A percentile compares a stretch with the other conserved stretches of the same genome.
These are phyloP conservation scores for Phlebiopsis gigantea DNA, from an alignment of 768 basidiomycete genomes.

Conservation along the genomic window DNA sequence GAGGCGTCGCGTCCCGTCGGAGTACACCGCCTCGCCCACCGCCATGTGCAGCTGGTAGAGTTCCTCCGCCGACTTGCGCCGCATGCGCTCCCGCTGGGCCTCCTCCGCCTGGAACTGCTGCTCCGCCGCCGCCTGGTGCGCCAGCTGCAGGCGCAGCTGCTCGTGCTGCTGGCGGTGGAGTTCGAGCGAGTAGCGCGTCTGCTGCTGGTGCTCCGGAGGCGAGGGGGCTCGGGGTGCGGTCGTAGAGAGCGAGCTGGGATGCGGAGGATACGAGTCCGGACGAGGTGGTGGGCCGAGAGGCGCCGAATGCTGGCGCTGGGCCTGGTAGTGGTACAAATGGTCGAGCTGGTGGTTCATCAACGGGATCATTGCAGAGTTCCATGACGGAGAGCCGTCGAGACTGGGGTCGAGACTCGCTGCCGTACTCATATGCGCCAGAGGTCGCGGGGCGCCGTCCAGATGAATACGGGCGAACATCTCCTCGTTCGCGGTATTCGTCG, in stretches of 20 bases:
- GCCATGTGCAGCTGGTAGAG: conserved; percentile 36
- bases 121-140: conserved; percentile 31
- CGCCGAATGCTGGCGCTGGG: conserved; percentile 27
- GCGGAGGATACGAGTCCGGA: conserved; percentile 29
- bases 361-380: conserved; percentile 82
- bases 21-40: conserved; percentile 25
- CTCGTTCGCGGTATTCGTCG: conserved; percentile 11
- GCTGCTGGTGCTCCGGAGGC: conserved; percentile 17
- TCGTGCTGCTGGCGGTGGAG: conserved; percentile 39
- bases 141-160: conserved; percentile 39
- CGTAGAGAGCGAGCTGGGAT: conserved; percentile 39
- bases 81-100: conserved; percentile 28
- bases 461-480: conserved; percentile 29
- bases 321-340: conserved; percentile 36
- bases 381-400: conserved; percentile 78
- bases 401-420: conserved; percentile 68
- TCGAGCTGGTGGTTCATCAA: conserved; percentile 39
- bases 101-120: conserved; percentile 37
- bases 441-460: conserved; percentile 15
- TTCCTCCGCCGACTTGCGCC: conserved; percentile 26
- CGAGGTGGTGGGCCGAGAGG: conserved; percentile 29
- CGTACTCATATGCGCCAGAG: conserved; percentile 54
- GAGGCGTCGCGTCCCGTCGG: conserved; percentile 21
- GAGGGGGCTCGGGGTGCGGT: conserved; percentile 31
- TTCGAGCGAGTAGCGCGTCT: conserved; percentile 3